These are phyloP conservation scores for Medicago truncatula DNA, from an alignment of 306 rosid genomes.

Conservation along the genomic window DNA sequence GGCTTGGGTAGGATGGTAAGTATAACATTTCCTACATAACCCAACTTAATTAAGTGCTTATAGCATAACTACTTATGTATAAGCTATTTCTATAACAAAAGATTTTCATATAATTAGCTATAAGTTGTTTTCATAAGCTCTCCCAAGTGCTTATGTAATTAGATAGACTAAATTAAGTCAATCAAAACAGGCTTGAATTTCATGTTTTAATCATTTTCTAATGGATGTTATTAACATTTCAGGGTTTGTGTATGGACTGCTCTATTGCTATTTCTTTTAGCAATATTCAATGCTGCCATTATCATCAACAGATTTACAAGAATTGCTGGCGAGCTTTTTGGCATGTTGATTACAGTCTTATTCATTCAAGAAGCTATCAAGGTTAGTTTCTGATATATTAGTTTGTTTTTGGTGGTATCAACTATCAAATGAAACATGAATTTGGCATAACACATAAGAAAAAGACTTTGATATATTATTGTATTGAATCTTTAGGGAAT, in stretches of 20 bases:
- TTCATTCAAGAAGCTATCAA: slow-evolving; percentile 89
- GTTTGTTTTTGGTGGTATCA: background rate
- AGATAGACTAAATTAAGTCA: background rate
- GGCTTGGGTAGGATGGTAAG: slow-evolving; percentile 95
- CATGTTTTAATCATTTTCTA: slow-evolving; percentile 1
- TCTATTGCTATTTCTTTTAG: slow-evolving; percentile 70
- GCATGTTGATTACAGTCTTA: slow-evolving; percentile 82
- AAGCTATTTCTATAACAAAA: background rate
- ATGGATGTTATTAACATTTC: slow-evolving; percentile 33
- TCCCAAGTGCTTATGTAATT: background rate
- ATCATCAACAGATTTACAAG: slow-evolving; percentile 82
- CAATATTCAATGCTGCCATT: slow-evolving; percentile 75
- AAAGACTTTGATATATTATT: slow-evolving; percentile 31
- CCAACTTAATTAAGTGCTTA: background rate
- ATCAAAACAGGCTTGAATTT: background rate
- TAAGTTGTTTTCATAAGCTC: background rate
- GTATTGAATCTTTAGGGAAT: slow-evolving; percentile 58
- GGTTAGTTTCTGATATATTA: slow-evolving; percentile 50
- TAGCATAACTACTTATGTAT: background rate
- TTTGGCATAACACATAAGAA: slow-evolving; percentile 3
- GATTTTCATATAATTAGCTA: background rate
- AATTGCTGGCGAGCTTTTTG: slow-evolving; percentile 85
- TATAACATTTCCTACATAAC: background rate
- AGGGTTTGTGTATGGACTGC: slow-evolving; percentile 96
- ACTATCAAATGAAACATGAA: slow-evolving; percentile 13